phyloP scores from a whole-genome alignment of 768 basidiomycete genomes.

The Tricholoma furcatifolium region DNA sequence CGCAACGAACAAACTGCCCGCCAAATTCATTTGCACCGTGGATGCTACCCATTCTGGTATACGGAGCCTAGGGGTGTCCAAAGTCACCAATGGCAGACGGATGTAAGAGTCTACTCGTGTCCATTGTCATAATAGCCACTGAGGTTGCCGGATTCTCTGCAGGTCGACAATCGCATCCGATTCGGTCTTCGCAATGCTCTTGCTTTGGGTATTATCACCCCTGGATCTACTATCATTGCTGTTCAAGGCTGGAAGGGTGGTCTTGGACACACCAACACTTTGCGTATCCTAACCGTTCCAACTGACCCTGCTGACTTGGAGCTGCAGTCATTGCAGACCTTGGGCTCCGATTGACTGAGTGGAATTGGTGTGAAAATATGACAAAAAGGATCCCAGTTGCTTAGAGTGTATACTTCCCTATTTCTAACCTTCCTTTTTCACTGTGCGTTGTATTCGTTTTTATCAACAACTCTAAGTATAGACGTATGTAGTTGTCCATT shows the following conservation, averaged over 20 bases:
- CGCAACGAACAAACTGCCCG: constrained; percentile 94
- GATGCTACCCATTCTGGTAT: constrained; percentile 97
- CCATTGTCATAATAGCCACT: constrained; percentile 9
- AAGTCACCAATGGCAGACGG: constrained; percentile 93
- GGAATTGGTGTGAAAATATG: neutral
- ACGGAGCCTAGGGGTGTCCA: constrained; percentile 88
- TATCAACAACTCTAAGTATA: neutral
- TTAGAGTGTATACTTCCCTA: constrained; percentile 1
- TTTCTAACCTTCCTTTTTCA: neutral
- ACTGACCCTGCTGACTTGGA: constrained; percentile 79
- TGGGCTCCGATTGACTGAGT: constrained; percentile 15
- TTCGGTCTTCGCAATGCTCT: constrained; percentile 86
- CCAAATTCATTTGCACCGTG: constrained; percentile 95
- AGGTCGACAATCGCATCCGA: constrained; percentile 89
- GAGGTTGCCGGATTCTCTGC: constrained; percentile 7
- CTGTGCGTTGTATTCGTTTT: neutral
- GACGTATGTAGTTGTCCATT: neutral
- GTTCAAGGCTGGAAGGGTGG: constrained; percentile 99
- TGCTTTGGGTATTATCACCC: constrained; percentile 80
- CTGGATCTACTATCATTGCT: constrained; percentile 87
- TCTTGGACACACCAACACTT: constrained; percentile 91
- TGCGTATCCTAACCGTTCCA: constrained; percentile 81
- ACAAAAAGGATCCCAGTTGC: neutral
- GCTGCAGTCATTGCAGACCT: constrained; percentile 54
- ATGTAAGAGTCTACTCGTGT: constrained; percentile 53